Base-by-base conservation (phyloP, 768 basidiomycete species). In the Collybia sp. region DNA sequence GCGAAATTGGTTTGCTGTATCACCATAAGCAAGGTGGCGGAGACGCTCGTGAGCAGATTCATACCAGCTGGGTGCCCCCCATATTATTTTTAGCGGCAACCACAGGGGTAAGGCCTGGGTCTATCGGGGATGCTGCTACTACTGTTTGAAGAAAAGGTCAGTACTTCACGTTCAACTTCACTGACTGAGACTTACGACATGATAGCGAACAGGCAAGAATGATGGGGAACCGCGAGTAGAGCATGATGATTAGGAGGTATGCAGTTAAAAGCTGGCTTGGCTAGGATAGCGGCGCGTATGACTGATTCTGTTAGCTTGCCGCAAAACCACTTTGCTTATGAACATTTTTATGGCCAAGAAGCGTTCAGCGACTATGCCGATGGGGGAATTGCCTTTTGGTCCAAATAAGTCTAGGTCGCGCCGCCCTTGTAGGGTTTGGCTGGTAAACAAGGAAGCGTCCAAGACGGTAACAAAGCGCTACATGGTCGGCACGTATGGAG, bases 41-140 rank as follows among this genome's bases (percentile, higher is more conserved):
- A 6, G n/a, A 32, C 10, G 2, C 11, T 30, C 15, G 36, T 17
- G 33, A 19, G 30, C 17, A 20, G 12, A 12, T 10, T 3, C 38
- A 46, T 42, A 54, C 48, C 19, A 33, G 36, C 42, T 42, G 52
- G 33, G 16, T 41, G 12, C 58, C 43, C 1, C 52, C 58, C 5
- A 63, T 44, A 47, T 60, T 59, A 30, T 60, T 55, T 44, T 61
- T 63, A 12, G 45, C 44, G 16, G 60, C 58, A 44, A 63, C 52
- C 17, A 58, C 46, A 30, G 59, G 53, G 16, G 55, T 53, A 20
- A 61, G 42, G 32, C 48, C 49, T 1, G 48, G 44, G 43, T 59
- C 57, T 35, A 63, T 63, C 3, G 59, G 59, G 18, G 49, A 25
- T 8, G 58, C 50, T 25, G 53, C 45, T 12, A 43, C 34, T 8